Conservation (phyloP, 2,329 filamentous ascomycete genomes). For the Pseudogymnoascus sp. region DNA sequence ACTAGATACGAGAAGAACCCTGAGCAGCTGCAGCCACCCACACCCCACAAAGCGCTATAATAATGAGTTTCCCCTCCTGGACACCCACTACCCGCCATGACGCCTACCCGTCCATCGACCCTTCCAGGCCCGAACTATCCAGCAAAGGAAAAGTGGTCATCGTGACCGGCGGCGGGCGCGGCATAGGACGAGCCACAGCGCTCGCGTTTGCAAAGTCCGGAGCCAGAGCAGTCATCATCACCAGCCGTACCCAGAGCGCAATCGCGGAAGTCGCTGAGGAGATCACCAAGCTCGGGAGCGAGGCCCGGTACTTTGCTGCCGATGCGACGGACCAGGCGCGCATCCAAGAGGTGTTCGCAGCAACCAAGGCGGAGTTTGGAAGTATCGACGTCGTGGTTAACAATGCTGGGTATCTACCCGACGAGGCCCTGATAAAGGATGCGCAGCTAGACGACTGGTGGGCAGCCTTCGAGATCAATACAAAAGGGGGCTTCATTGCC, state of each 20-base stretch:
- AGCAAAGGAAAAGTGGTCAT: constrained; percentile 26
- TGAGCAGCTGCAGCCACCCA: background rate
- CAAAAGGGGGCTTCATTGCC: constrained; percentile 12
- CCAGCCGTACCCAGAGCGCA: background rate
- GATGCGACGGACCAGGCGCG: constrained; percentile 7
- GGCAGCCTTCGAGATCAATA: constrained; percentile 12
- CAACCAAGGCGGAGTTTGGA: constrained; percentile 10
- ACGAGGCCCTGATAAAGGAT: constrained; percentile 5
- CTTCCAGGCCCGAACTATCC: constrained; percentile 16
- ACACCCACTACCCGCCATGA: constrained; percentile 18
- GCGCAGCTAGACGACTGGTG: constrained; percentile 11
- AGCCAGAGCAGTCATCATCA: constrained; percentile 23
- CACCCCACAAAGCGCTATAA: background rate
- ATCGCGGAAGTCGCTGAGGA: background rate
- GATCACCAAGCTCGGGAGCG: background rate
- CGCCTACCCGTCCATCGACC: constrained; percentile 28
- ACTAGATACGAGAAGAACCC: background rate
- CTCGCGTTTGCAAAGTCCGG: constrained; percentile 30
- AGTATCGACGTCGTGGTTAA: constrained; percentile 14
- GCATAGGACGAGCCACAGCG: constrained; percentile 30
- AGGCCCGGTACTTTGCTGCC: background rate
- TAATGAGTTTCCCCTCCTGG: background rate
- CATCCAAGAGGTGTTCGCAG: background rate
- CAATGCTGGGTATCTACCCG: constrained; percentile 14
- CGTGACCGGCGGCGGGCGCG: constrained; percentile 31